Evolutionary conservation across 225 moss, liverwort and hornwort genomes (phyloP).

Genomic region (Thuidium tamariscinum): DNA sequence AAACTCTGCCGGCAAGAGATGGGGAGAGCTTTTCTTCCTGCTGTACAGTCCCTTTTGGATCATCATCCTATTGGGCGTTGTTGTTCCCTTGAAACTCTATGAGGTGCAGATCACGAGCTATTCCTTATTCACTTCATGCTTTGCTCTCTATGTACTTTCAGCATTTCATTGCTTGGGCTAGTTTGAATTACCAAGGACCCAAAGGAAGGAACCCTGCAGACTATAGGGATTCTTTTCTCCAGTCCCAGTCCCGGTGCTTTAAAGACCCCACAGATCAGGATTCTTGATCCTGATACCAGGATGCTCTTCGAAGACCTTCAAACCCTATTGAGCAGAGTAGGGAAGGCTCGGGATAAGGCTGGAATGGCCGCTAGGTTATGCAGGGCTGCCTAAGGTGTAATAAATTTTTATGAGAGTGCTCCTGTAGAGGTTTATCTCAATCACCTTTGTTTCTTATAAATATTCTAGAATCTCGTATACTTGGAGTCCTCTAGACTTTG

Average conservation of each 20-base stretch:
- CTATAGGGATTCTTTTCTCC: neutral
- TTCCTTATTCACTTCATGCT: neutral
- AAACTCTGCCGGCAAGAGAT: conserved; percentile 57
- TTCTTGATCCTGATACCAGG: neutral
- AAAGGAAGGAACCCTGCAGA: neutral
- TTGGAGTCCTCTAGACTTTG: neutral
- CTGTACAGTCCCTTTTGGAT: conserved; percentile 97
- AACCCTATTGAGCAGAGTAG: no score
- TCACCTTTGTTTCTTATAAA: no score
- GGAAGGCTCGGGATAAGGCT: neutral
- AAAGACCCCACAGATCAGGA: neutral
- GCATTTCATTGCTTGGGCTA: neutral
- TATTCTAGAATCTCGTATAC: neutral
- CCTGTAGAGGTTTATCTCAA: neutral
- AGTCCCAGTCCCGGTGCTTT: neutral
- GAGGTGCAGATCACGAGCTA: conserved; percentile 38
- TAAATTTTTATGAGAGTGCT: neutral
- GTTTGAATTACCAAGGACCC: neutral
- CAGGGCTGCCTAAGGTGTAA: neutral
- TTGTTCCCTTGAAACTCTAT: conserved; percentile 79
- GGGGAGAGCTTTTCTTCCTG: conserved; percentile 93
- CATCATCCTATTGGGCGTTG: conserved; percentile 54
- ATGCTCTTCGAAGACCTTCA: neutral
- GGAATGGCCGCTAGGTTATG: neutral
- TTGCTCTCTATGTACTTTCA: neutral